These are phyloP conservation scores for Tothia fuscella DNA, from an alignment of 2,329 filamentous ascomycete genomes.

Conservation along the genomic window DNA sequence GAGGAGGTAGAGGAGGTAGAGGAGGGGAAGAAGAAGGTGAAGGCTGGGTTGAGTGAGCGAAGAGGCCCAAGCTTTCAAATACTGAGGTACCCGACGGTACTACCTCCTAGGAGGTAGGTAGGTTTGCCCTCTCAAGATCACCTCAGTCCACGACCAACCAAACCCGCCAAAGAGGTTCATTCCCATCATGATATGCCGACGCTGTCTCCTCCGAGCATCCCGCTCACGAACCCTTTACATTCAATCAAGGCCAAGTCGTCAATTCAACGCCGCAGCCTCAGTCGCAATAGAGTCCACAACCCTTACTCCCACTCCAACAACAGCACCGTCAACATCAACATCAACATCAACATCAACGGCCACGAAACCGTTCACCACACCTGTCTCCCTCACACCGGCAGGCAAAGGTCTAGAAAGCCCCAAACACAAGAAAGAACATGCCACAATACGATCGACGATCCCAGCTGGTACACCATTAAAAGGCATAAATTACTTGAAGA, in stretches of 20 bases:
- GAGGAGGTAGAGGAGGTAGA: no score
- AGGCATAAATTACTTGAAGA: conserved; percentile 69
- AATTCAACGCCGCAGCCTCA: neutral
- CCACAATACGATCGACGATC: conserved; percentile 35
- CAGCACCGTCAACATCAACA: conserved; percentile 17
- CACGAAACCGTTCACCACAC: conserved; percentile 34
- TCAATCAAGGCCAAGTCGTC: conserved; percentile 1
- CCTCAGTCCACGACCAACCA: neutral
- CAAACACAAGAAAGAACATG: conserved; percentile 16
- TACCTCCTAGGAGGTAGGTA: neutral
- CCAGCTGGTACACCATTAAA: conserved; percentile 57
- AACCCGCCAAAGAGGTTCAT: neutral
- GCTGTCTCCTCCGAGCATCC: conserved; percentile 6
- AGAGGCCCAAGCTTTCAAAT: no score
- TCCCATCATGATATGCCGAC: conserved; percentile 9
- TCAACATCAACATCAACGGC: conserved; percentile 21
- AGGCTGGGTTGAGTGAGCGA: no score
- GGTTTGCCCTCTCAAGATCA: neutral
- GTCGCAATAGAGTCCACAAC: no score
- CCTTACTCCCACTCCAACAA: neutral
- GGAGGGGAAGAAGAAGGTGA: no score
- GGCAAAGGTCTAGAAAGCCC: conserved; percentile 20
- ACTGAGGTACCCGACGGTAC: no score
- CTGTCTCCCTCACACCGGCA: conserved; percentile 21
- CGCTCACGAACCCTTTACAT: neutral